phyloP scores from a whole-genome alignment of 1,284 basidiomycete species.

The Athelia psychrophila region DNA sequence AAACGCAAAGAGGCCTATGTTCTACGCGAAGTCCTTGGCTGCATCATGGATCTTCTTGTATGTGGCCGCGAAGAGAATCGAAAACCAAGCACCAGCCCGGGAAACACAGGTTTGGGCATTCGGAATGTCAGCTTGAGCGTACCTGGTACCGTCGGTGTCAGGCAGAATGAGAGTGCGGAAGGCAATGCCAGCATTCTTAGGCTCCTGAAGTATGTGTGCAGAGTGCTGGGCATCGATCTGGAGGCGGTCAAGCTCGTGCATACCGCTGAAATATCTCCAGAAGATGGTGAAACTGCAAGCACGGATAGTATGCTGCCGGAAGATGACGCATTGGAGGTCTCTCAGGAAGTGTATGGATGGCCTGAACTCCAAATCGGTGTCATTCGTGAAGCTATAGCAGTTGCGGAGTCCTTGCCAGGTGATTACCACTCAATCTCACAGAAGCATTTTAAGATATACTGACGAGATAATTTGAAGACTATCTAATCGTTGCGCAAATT shows the following conservation, averaged over 20 bases:
- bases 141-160: constrained; percentile 60
- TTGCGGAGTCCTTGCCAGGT: constrained; percentile 92
- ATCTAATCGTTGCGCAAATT: constrained; percentile 74
- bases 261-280: constrained; percentile 15
- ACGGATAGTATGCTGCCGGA: constrained; percentile 20
- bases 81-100: constrained; percentile 20
- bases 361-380: constrained; percentile 90
- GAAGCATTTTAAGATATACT: constrained; percentile 3
- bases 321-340: constrained; percentile 35
- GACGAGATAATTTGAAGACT: constrained; percentile 46
- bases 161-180: constrained; percentile 67
- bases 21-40: constrained; percentile 80
- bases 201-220: constrained; percentile 72
- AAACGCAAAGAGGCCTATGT: constrained; percentile 83
- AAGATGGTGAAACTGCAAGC: constrained; percentile 8
- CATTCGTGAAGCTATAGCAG: constrained; percentile 85
- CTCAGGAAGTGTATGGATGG: constrained; percentile 78
- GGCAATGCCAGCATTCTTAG: constrained; percentile 79
- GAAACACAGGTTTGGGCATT: constrained; percentile 42
- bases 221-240: constrained; percentile 77
- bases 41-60: constrained; percentile 77
- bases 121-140: constrained; percentile 34
- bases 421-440: constrained; percentile 18
- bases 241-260: constrained; percentile 56
- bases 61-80: constrained; percentile 68